Evolutionary conservation across 805 yeast species (phyloP).

Genomic region (Ogataea wickerhamii): DNA sequence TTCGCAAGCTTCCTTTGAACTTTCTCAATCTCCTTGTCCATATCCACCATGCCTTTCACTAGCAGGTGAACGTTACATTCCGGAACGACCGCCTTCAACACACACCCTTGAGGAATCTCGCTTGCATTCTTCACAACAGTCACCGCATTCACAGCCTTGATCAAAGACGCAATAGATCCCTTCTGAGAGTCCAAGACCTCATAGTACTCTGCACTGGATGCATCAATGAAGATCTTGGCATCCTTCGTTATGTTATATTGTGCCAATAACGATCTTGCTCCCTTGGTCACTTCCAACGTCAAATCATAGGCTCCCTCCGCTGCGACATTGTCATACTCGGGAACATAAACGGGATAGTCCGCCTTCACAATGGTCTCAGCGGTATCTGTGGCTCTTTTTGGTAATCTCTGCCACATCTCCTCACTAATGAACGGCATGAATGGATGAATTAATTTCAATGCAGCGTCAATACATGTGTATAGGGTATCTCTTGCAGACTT

Average conservation of each 20-base stretch:
- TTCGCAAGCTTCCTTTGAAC: conserved; percentile 72
- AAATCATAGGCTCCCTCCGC: conserved; percentile 78
- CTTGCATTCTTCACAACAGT: conserved; percentile 52
- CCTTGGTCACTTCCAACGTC: conserved; percentile 81
- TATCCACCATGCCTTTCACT: conserved; percentile 92
- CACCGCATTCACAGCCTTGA: conserved; percentile 82
- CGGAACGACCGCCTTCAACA: conserved; percentile 75
- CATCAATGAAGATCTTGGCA: conserved; percentile 81
- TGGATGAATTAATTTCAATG: conserved; percentile 90
- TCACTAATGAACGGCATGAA: conserved; percentile 97
- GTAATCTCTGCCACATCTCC: conserved; percentile 98
- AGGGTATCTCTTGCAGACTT: conserved; percentile 91
- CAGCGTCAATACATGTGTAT: conserved; percentile 89
- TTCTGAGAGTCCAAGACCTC: conserved; percentile 64
- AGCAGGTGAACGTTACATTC: conserved; percentile 82
- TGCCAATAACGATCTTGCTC: conserved; percentile 86
- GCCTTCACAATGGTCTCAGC: conserved; percentile 76
- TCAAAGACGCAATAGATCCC: conserved; percentile 84
- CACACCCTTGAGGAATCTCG: conserved; percentile 86
- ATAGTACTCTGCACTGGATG: conserved; percentile 44
- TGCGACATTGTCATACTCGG: conserved; percentile 57
- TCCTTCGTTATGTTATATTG: conserved; percentile 87
- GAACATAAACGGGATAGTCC: conserved; percentile 63
- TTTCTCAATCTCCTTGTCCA: conserved; percentile 86
- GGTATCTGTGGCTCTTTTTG: conserved; percentile 72